Conservation (phyloP, 2,329 filamentous ascomycete genomes). For the Septoria petroselini region DNA sequence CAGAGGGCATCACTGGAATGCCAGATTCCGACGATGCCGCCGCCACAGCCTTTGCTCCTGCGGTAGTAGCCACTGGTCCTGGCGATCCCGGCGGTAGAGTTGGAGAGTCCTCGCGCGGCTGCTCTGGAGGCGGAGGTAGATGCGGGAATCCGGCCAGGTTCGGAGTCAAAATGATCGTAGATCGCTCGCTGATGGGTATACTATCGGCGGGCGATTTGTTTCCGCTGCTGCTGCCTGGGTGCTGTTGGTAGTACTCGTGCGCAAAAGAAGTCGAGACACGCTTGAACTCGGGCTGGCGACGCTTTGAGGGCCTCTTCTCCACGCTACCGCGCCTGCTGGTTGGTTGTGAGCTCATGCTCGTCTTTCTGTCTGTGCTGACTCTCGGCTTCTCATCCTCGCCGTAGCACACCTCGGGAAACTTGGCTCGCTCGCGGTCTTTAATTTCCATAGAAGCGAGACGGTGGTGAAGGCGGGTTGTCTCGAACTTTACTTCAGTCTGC, state of each 20-base stretch:
- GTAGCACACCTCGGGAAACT: slow-evolving; percentile 12
- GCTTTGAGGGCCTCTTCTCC: background rate
- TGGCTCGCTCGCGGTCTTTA: background rate
- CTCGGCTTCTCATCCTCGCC: slow-evolving; percentile 7
- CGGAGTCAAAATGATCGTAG: slow-evolving; percentile 18
- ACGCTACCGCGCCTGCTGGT: background rate
- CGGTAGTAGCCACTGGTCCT: background rate
- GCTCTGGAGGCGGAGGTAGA: background rate
- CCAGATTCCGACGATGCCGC: background rate
- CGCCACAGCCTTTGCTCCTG: background rate
- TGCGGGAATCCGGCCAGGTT: slow-evolving; percentile 4
- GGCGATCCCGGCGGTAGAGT: slow-evolving; percentile 2
- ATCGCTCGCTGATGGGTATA: slow-evolving; percentile 16
- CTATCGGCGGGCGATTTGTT: slow-evolving; percentile 8
- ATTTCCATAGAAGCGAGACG: slow-evolving; percentile 23
- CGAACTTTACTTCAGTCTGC: slow-evolving; percentile 20
- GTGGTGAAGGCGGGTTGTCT: slow-evolving; percentile 23
- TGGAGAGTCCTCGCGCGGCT: slow-evolving; percentile 5
- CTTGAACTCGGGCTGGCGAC: slow-evolving; percentile 7
- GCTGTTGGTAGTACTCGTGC: slow-evolving; percentile 27
- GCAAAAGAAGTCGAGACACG: slow-evolving; percentile 26
- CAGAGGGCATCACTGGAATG: background rate
- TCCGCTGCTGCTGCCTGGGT: background rate
- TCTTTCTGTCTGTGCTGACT: background rate
- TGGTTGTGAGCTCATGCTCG: background rate